Percentiles rank a stretch among this genome's conserved stretches.
phyloP scores from a whole-genome alignment of 495 filamentous ascomycete genomes.

The Penicillium parvum region DNA sequence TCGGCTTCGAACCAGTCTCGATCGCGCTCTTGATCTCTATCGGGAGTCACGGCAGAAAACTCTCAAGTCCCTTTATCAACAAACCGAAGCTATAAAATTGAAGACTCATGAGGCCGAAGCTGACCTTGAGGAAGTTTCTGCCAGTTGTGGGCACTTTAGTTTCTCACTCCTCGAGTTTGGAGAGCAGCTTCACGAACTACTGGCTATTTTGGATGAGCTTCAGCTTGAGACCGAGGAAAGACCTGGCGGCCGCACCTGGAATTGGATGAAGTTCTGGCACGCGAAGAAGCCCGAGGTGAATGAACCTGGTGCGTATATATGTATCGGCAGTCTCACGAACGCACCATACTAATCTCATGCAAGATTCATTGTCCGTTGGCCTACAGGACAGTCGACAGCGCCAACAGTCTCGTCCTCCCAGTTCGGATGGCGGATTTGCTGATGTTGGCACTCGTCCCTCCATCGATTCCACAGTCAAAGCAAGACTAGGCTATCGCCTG shows the following conservation, averaged over 20 bases:
- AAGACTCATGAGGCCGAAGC: constrained; percentile 71
- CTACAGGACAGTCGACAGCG: background rate
- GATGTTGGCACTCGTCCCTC: constrained; percentile 1
- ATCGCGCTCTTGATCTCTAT: constrained; percentile 75
- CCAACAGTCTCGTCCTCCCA: constrained; percentile 2
- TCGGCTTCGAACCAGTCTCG: constrained; percentile 71
- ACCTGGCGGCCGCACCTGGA: constrained; percentile 63
- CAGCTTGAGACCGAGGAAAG: constrained; percentile 61
- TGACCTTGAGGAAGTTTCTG: constrained; percentile 93
- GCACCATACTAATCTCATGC: background rate
- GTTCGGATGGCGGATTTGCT: constrained; percentile 5
- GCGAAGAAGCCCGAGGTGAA: constrained; percentile 10
- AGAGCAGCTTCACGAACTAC: constrained; percentile 75
- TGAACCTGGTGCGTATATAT: constrained; percentile 9
- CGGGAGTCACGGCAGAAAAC: constrained; percentile 67
- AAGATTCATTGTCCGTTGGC: background rate
- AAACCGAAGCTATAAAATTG: constrained; percentile 61
- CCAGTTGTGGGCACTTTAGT: constrained; percentile 91
- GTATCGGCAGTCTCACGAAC: background rate
- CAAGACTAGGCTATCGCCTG: constrained; percentile 45
- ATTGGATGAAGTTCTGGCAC: constrained; percentile 81
- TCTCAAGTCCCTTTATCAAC: constrained; percentile 71
- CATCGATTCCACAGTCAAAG: constrained; percentile 24
- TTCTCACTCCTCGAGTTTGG: constrained; percentile 86
- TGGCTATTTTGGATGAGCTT: constrained; percentile 81